Evolutionary conservation across 1,284 basidiomycete species (phyloP), one percentile per base, ranked within the genome.

Genomic region (Phenoliferia sp.): DNA sequence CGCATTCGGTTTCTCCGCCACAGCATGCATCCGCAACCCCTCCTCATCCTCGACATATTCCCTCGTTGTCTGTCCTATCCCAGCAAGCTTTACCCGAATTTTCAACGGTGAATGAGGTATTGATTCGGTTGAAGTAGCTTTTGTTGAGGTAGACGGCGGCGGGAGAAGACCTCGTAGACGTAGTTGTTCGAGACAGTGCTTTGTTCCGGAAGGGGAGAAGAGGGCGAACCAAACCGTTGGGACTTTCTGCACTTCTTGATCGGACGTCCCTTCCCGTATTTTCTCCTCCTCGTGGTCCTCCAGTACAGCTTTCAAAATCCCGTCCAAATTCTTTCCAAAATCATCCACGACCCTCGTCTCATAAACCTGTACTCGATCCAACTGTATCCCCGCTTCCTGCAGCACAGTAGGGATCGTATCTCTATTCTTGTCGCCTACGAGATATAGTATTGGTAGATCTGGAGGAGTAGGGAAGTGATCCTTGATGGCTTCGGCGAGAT

Each of bases 341-440:
- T 59, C 56, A 7, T 22, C 36, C 0, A 31, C 36, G 3, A 50
- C 28, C 17, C 6, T 26, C 16, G 63, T 64, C 63, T 64, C 63
- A 33, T 64, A 64, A 15, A 64, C 63, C 39, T 59, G 63, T 19
- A 50, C n/a, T 52, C 57, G 34, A 7, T 59, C 63, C 22, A 52
- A 12, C 22, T n/a, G 9, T 3, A 54, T 33, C 31, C 60, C 36
- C 2, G 44, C 60, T 0, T 32, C 29, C 28, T 7, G 7, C 2
- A 92, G 79, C 12, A 87, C 82, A 5, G 69, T 79, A 0, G 85
- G 80, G 2, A 92, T 77, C 0, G 85, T 87, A 71, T 90, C 88
- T 22, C 85, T 82, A 68, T 89, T 91, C 81, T 90, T 92, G 81
- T 92, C 90, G 22, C 90, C 90, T 6, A 85, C 88, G 10, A 92